Conservation (phyloP, 2,329 filamentous ascomycete genomes). For the Calonectria ilicicola region DNA sequence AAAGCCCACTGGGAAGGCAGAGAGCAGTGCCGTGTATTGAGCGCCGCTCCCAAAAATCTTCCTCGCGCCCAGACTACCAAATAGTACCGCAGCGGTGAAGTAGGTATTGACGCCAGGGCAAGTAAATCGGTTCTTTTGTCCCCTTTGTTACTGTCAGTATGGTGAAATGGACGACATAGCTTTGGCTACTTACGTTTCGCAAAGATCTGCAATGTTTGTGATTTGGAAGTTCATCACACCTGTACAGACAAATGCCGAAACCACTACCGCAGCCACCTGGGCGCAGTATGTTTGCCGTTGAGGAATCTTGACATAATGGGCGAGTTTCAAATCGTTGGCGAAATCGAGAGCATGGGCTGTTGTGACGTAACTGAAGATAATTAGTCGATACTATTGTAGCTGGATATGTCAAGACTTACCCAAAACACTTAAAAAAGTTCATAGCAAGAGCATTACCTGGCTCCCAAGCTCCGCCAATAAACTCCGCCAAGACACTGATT, state of each 20-base stretch:
- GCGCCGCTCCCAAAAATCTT: conserved; percentile 51
- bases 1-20: conserved; percentile 56
- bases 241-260: conserved; percentile 50
- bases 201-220: conserved; percentile 50
- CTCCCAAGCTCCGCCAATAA: conserved; percentile 58
- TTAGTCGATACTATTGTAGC: not conserved
- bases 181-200: conserved; percentile 21
- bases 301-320: conserved; percentile 59
- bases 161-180: accelerated
- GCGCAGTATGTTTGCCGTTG: conserved; percentile 50
- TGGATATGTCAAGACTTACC: conserved; percentile 23
- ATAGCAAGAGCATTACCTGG: conserved; percentile 59
- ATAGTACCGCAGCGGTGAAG: conserved; percentile 54
- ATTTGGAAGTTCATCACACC: conserved; percentile 54
- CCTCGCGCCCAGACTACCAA: conserved; percentile 53
- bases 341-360: conserved; percentile 52
- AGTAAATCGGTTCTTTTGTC: conserved; percentile 50
- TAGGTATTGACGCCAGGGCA: conserved; percentile 55
- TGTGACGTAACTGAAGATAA: conserved; percentile 40
- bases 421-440: conserved; percentile 61
- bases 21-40: conserved; percentile 50
- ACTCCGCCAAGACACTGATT: conserved; percentile 55
- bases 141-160: conserved; percentile 28
- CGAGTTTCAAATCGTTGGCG: conserved; percentile 50
- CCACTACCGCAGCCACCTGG: conserved; percentile 46